Percentiles rank a stretch among this genome's conserved stretches.
phyloP scores from a whole-genome alignment of 108 stramenopile species.

The Cyclostephanos tholiformis region DNA sequence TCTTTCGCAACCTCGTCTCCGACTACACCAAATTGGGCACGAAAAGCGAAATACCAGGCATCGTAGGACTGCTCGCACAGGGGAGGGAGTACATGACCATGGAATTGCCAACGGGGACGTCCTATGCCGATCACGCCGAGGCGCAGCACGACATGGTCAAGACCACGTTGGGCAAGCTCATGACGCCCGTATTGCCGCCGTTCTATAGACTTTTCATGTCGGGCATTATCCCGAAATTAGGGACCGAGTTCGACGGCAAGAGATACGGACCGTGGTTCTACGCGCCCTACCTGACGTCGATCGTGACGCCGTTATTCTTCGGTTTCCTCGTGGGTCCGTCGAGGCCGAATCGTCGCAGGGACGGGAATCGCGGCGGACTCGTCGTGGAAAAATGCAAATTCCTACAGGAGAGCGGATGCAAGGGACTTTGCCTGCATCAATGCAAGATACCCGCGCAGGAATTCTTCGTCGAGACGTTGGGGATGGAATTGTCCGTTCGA shows the following conservation, averaged over 20 bases:
- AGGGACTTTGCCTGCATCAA: conserved; percentile 89
- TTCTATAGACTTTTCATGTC: conserved; percentile 92
- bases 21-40: conserved; percentile 62
- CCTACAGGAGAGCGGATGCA: conserved; percentile 86
- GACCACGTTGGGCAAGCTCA: conserved; percentile 72
- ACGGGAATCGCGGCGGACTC: conserved; percentile 84
- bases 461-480: conserved; percentile 83
- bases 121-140: conserved; percentile 49
- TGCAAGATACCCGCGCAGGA: conserved; percentile 89
- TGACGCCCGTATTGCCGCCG: conserved; percentile 89
- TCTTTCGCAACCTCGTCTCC: conserved; percentile 77
- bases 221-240: conserved; percentile 70
- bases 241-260: conserved; percentile 64
- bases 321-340: conserved; percentile 87
- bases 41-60: conserved; percentile 55
- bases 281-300: conserved; percentile 80
- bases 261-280: conserved; percentile 86
- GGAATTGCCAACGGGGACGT: conserved; percentile 62
- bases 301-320: conserved; percentile 91
- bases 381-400: conserved; percentile 94
- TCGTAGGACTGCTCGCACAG: conserved; percentile 83
- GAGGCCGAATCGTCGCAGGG: conserved; percentile 74
- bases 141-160: conserved; percentile 82
- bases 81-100: conserved; percentile 72
- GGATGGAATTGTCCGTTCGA: conserved; percentile 73